A percentile compares a stretch with the other conserved stretches of the same genome.
Conservation (phyloP, 1,284 basidiomycete genomes). For the Rhodotorula sp. region DNA sequence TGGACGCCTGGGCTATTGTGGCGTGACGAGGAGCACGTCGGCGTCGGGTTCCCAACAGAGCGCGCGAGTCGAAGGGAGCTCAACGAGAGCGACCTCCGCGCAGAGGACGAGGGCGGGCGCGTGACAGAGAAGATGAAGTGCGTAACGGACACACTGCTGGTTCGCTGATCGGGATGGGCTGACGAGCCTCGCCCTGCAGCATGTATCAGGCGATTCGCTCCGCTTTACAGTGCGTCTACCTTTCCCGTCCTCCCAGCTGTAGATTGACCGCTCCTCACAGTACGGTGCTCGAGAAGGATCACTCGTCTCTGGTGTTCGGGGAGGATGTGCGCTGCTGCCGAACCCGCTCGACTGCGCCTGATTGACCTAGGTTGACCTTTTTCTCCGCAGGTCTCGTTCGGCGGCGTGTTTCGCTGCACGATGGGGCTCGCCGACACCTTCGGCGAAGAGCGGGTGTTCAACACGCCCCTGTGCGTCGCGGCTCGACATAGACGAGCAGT, state of each 20-base stretch:
- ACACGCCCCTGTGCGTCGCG: constrained; percentile 67
- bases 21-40: constrained; percentile 33
- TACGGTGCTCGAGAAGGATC: constrained; percentile 78
- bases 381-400: constrained; percentile 58
- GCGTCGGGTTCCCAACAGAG: constrained; percentile 7
- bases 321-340: constrained; percentile 70
- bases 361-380: not conserved
- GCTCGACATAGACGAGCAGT: too few relatives aligned
- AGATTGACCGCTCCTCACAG: constrained; percentile 52
- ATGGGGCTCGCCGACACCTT: constrained; percentile 91
- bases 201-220: constrained; percentile 40
- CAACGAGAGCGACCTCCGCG: constrained; percentile 21
- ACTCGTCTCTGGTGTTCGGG: constrained; percentile 86
- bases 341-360: too few relatives aligned
- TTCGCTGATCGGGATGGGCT: not conserved
- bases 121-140: constrained; percentile 42
- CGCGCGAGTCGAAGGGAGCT: constrained; percentile 3
- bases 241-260: too few relatives aligned
- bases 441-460: constrained; percentile 89
- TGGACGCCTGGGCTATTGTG: constrained; percentile 33
- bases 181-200: not conserved
- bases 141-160: not conserved
- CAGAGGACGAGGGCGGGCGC: constrained; percentile 29
- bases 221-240: constrained; percentile 29
- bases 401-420: constrained; percentile 80